phyloP scores from a whole-genome alignment of 371 early-diverging fungal species.

The Nematocida ausubeli region DNA sequence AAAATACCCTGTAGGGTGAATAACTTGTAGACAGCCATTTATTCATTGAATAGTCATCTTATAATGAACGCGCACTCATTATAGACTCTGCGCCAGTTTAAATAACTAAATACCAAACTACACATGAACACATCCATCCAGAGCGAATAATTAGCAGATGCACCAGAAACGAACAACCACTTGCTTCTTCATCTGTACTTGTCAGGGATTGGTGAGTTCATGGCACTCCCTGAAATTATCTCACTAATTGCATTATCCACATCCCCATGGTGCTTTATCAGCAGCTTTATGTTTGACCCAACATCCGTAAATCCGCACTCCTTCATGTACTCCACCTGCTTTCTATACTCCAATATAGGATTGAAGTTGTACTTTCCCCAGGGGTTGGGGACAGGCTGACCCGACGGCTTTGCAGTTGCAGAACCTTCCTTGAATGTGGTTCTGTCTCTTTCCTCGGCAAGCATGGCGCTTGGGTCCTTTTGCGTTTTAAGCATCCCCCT shows the following conservation, averaged over 20 bases:
- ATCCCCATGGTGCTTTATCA: slow-evolving; percentile 75
- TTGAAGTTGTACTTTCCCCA: slow-evolving; percentile 54
- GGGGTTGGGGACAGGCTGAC: slow-evolving; percentile 56
- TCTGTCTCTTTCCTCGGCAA: slow-evolving; percentile 28
- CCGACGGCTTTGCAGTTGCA: slow-evolving; percentile 2
- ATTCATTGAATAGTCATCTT: too few relatives aligned
- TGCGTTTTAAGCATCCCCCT: slow-evolving; percentile 66
- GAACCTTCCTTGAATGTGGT: slow-evolving; percentile 55
- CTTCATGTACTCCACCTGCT: slow-evolving; percentile 72
- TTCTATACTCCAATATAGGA: slow-evolving; percentile 69
- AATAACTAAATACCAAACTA: too few relatives aligned
- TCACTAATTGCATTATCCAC: slow-evolving; percentile 66
- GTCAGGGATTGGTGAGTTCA: slow-evolving; percentile 8
- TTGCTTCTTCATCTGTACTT: too few relatives aligned
- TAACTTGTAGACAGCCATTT: too few relatives aligned
- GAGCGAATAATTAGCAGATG: too few relatives aligned
- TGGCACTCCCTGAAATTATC: slow-evolving; percentile 12
- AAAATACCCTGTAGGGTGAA: too few relatives aligned
- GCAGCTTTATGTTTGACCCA: slow-evolving; percentile 72
- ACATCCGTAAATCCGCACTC: slow-evolving; percentile 78
- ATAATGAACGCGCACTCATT: too few relatives aligned
- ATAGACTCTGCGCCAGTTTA: too few relatives aligned
- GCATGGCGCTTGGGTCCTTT: slow-evolving; percentile 59
- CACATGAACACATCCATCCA: too few relatives aligned
- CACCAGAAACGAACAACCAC: too few relatives aligned